Base-by-base conservation (phyloP, 805 yeast genomes). In the Ogataea angusta region DNA sequence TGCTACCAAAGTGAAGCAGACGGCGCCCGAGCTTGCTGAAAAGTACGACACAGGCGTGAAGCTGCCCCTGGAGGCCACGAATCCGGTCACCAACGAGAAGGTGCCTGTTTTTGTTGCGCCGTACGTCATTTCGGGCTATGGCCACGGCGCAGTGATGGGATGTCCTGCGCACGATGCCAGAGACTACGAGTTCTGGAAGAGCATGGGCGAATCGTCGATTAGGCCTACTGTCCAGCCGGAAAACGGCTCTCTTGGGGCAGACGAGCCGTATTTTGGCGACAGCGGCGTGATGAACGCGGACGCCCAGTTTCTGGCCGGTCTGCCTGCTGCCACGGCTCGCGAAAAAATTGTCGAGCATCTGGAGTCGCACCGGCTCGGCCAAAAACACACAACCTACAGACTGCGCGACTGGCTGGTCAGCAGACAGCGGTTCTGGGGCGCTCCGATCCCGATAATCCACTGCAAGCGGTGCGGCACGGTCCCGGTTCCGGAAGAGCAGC, bases 371-470 rank as follows among this genome's bases (percentile, higher is more conserved):
- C 62, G 63, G 0, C 28, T 60, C 2, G 96, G 91, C 0, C 49
- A 62, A 1, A 43, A 51, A 3, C 67, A 75, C 4, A 70, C 73
- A 0, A 80, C 80, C 48, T 82, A 72, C 54, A 75, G 81, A 49
- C 66, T 93, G 21, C 73, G 97, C 51, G 99, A 93, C 58, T 93
- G 99, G 99, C 72, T 93, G 19, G 84, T 93, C 34, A 83, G 95
- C 54, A 76, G 99, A 57, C 99, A 93, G 62, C 68, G 99, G 45
- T 91, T 85, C 62, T 93, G 99, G 99, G 99, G 99, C 18, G 93
- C 97, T 0, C 99, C 99, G 2, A 93, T 93, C 40, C 99, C 99
- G 5, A 88, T 93, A 14, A 72, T 93, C 19, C 93, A 93, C 56
- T 93, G 99, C 66, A 73, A 72, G 6, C 48, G 62, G 2, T 93